Percentiles rank a stretch among this genome's conserved stretches.
These are phyloP conservation scores for Yamadazyma aaseri DNA, from an alignment of 1,139 yeast species.

Conservation along the genomic window DNA sequence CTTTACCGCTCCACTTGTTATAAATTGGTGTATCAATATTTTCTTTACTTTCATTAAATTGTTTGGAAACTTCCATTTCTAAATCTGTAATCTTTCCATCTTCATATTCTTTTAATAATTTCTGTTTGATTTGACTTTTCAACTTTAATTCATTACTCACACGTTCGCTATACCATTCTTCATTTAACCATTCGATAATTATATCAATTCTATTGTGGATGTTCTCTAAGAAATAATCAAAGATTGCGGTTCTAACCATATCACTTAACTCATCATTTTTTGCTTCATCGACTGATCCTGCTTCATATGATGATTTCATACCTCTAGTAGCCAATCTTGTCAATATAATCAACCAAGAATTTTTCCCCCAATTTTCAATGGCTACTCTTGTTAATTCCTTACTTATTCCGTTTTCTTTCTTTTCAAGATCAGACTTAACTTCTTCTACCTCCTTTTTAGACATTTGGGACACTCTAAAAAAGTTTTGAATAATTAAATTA, in stretches of 20 bases:
- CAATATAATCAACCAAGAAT: conserved; percentile 76
- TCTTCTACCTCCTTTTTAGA: conserved; percentile 22
- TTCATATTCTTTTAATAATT: conserved; percentile 17
- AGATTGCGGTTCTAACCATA: conserved; percentile 65
- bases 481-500: conserved; percentile 51
- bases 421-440: conserved; percentile 15
- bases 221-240: conserved; percentile 70
- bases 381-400: conserved; percentile 53
- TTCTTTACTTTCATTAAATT: conserved; percentile 14
- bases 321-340: conserved; percentile 84
- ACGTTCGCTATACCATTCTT: conserved; percentile 85
- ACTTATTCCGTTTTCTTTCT: conserved; percentile 18
- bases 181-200: conserved; percentile 92
- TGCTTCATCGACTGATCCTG: conserved; percentile 19
- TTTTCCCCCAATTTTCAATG: conserved; percentile 61
- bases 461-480: conserved; percentile 45
- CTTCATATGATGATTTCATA: conserved; percentile 33
- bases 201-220: conserved; percentile 72
- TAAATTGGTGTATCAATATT: conserved; percentile 47
- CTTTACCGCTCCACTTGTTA: conserved; percentile 65
- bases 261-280: conserved; percentile 48
- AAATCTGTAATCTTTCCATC: conserved; percentile 8
- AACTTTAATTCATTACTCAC: conserved; percentile 34
- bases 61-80: conserved; percentile 10
- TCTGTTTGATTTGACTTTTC: conserved; percentile 18